Percentiles rank a stretch among this genome's conserved stretches.
Evolutionary conservation across 805 yeast species (phyloP).

Genomic region (Saturnispora hagleri): DNA sequence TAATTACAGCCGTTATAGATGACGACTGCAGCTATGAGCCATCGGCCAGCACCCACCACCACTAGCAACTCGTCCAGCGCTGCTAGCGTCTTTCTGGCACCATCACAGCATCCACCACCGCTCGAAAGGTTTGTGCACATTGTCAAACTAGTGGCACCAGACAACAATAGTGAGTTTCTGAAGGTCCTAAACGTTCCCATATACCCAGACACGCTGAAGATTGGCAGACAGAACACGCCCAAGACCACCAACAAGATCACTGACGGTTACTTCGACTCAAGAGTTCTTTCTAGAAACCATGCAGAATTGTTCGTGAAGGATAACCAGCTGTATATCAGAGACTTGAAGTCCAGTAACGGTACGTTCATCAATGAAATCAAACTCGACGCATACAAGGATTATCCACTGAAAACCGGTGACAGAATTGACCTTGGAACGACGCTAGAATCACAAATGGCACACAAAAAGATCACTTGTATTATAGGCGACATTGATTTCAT

Average conservation of each 20-base stretch:
- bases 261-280: conserved; percentile 89
- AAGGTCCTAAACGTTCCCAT: conserved; percentile 75
- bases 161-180: conserved; percentile 54
- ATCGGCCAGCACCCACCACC: neutral
- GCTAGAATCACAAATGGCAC: conserved; percentile 58
- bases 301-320: conserved; percentile 77
- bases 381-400: conserved; percentile 51
- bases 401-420: conserved; percentile 69
- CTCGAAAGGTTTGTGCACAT: conserved; percentile 36
- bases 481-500: conserved; percentile 66
- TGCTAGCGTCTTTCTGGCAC: neutral
- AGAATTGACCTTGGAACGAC: conserved; percentile 91
- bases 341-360: conserved; percentile 88
- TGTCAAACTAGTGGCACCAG: conserved; percentile 66
- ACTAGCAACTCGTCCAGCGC: neutral
- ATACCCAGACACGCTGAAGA: conserved; percentile 70
- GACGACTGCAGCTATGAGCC: conserved; percentile 5
- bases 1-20: neutral
- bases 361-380: conserved; percentile 79
- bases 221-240: conserved; percentile 83
- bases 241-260: conserved; percentile 50
- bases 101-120: neutral
- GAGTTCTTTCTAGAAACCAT: conserved; percentile 88
- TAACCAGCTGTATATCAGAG: conserved; percentile 60
- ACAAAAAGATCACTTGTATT: conserved; percentile 77